These are phyloP conservation scores for Mycena sp. DNA, from an alignment of 1,284 basidiomycete genomes.

Conservation along the genomic window DNA sequence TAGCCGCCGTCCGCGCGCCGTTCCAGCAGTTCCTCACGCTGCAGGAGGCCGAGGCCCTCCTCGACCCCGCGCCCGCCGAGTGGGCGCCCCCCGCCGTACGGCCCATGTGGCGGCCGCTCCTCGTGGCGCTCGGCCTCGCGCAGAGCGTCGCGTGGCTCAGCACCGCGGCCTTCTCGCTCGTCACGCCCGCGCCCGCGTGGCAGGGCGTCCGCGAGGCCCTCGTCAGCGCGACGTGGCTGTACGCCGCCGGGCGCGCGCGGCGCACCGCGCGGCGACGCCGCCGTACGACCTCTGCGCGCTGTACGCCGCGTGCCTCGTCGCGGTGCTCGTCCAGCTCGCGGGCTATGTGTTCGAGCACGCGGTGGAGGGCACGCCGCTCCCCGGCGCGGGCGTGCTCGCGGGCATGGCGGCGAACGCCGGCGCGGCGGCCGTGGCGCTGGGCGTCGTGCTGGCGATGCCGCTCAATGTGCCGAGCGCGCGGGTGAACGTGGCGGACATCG, in stretches of 20 bases:
- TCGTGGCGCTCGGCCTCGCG: slow-evolving; percentile 6
- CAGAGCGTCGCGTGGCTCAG: slow-evolving; percentile 16
- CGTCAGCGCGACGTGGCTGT: slow-evolving; percentile 63
- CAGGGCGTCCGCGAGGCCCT: slow-evolving; percentile 48
- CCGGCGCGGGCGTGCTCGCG: slow-evolving; percentile 40
- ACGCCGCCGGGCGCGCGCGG: slow-evolving; percentile 55
- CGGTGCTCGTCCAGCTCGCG: slow-evolving; percentile 53
- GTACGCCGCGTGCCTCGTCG: slow-evolving; percentile 47
- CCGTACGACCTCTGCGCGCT: slow-evolving; percentile 55
- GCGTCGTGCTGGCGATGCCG: slow-evolving; percentile 65
- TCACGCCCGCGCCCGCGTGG: slow-evolving; percentile 13
- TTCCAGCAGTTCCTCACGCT: slow-evolving; percentile 62
- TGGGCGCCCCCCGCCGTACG: slow-evolving; percentile 24
- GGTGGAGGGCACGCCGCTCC: slow-evolving; percentile 49
- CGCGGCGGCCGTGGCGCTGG: slow-evolving; percentile 49
- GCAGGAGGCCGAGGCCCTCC: slow-evolving; percentile 56
- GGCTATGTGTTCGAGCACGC: slow-evolving; percentile 56
- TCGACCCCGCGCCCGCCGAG: not conserved
- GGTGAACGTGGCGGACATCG: slow-evolving; percentile 7
- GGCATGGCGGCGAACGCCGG: slow-evolving; percentile 50
- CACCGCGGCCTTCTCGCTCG: slow-evolving; percentile 3
- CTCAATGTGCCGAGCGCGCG: slow-evolving; percentile 54
- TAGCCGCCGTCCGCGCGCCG: slow-evolving; percentile 45
- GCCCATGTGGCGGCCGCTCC: slow-evolving; percentile 14
- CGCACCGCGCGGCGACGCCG: slow-evolving; percentile 49